Evolutionary conservation across 2,329 filamentous ascomycete genomes (phyloP).

Genomic region (Pseudogymnoascus sp.): DNA sequence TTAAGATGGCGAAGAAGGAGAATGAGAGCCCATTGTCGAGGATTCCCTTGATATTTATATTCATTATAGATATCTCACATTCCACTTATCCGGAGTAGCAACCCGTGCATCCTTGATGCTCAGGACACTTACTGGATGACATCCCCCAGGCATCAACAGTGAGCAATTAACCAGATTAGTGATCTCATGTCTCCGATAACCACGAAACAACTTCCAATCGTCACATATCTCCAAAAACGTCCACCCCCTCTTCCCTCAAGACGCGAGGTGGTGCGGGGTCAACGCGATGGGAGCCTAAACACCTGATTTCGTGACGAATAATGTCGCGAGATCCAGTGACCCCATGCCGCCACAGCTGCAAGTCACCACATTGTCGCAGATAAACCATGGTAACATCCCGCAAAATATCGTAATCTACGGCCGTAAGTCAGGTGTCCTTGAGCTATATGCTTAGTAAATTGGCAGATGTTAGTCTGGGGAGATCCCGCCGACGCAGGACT

Average conservation of each 20-base stretch:
- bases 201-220: background rate
- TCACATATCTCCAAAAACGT: background rate
- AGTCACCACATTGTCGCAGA: background rate
- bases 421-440: background rate
- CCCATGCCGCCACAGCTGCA: background rate
- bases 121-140: background rate
- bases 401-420: background rate
- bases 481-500: background rate
- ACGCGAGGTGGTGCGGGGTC: background rate
- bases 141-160: background rate
- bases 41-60: background rate
- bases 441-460: background rate
- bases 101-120: background rate
- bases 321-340: slow-evolving; percentile 1
- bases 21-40: background rate
- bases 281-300: background rate
- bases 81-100: background rate
- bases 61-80: background rate
- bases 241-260: background rate
- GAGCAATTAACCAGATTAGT: background rate
- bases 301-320: slow-evolving; percentile 5
- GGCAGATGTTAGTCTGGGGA: background rate
- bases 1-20: background rate
- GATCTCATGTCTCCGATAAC: background rate
- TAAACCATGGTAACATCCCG: background rate